These are phyloP conservation scores for Aureobasidium lini DNA, from an alignment of 2,329 filamentous ascomycete species.

Conservation along the genomic window DNA sequence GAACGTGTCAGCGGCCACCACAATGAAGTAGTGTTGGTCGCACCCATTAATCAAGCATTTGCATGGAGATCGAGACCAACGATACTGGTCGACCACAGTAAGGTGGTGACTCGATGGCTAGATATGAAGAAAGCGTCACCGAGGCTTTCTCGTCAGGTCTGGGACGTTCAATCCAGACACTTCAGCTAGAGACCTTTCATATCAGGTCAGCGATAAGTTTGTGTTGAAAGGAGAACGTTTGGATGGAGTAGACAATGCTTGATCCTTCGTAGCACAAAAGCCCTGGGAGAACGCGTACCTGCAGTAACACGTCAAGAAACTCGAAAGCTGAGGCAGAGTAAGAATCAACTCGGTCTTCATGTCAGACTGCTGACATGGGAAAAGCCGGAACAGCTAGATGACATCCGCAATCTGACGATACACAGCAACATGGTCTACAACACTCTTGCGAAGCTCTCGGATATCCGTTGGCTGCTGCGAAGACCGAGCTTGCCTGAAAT, in stretches of 20 bases:
- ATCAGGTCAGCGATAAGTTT: no score
- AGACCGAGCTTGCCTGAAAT: no score
- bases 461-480: no score
- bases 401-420: no score
- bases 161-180: no score
- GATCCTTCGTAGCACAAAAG: neutral
- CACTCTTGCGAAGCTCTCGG: no score
- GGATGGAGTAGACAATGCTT: no score
- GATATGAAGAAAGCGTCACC: neutral
- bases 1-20: neutral
- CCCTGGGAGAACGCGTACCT: neutral
- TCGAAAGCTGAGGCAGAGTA: neutral
- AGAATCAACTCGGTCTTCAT: neutral
- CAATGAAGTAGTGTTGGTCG: neutral
- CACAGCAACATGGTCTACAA: no score
- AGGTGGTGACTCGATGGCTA: neutral
- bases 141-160: no score
- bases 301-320: neutral
- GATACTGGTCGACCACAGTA: neutral
- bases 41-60: neutral
- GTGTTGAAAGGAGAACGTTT: no score
- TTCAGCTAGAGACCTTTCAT: no score
- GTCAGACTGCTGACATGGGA: neutral
- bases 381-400: no score
- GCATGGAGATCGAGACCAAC: neutral